Conservation (phyloP, 768 basidiomycete species). For the Lentinula detonsa region DNA sequence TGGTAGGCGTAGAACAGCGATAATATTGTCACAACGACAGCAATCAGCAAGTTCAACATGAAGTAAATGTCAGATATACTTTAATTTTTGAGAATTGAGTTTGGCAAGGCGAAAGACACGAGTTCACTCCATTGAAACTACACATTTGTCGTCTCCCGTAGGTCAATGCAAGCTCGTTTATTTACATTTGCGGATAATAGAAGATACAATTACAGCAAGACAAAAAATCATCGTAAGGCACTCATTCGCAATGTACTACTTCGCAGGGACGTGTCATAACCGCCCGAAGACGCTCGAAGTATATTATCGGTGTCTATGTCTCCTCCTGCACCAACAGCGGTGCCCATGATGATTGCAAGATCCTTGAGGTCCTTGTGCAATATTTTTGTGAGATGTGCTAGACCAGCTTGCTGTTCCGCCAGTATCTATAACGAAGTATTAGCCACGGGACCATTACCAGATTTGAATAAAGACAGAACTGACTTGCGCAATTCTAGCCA, state of each 20-base stretch:
- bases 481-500: conserved; percentile 72
- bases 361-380: conserved; percentile 60
- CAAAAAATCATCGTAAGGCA: not conserved
- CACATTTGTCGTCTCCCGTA: no score
- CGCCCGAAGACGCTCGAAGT: not conserved
- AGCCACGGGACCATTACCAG: not conserved
- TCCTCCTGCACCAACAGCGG: conserved; percentile 24
- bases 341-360: conserved; percentile 56
- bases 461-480: conserved; percentile 6
- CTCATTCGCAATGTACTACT: conserved; percentile 1
- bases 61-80: not conserved
- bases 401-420: conserved; percentile 70
- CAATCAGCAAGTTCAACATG: not conserved
- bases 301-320: conserved; percentile 13
- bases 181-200: not conserved
- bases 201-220: not conserved
- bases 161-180: no score
- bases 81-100: not conserved
- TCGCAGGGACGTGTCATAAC: not conserved
- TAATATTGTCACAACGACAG: not conserved
- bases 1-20: not conserved
- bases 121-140: not conserved
- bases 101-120: not conserved
- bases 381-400: conserved; percentile 76
- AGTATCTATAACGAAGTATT: conserved; percentile 46